Evolutionary conservation across 2,329 filamentous ascomycete genomes (phyloP).

Genomic region (Xylaria sp.): DNA sequence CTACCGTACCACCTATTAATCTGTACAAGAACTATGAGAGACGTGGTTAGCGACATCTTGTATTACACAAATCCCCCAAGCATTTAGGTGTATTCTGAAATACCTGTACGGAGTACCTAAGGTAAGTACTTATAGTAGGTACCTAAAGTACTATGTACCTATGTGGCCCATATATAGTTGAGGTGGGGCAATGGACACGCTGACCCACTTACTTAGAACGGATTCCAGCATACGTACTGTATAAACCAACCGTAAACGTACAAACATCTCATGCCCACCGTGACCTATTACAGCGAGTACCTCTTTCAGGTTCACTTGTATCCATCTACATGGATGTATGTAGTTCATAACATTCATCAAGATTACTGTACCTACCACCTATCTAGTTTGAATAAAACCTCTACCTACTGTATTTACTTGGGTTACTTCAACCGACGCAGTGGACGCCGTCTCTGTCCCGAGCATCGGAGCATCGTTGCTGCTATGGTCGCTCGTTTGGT

Average conservation of each 20-base stretch:
- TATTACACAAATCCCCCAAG: too few species aligned
- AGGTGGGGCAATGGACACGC: neutral
- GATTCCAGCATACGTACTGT: neutral
- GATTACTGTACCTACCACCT: neutral
- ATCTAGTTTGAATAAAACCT: neutral
- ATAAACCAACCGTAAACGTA: neutral
- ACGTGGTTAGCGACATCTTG: too few species aligned
- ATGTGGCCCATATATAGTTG: neutral
- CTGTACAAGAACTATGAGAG: too few species aligned
- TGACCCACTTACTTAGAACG: neutral
- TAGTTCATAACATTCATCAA: neutral
- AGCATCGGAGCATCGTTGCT: neutral
- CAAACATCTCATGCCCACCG: conserved; percentile 13
- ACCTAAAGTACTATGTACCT: too few species aligned
- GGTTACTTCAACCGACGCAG: neutral
- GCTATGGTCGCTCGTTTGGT: conserved; percentile 21
- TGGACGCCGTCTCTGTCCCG: neutral
- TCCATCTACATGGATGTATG: neutral
- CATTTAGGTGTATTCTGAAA: too few species aligned
- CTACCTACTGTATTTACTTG: neutral
- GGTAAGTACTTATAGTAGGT: too few species aligned
- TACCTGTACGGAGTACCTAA: too few species aligned
- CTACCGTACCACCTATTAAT: too few species aligned
- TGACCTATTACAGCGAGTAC: neutral
- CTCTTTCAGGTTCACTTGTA: neutral